These are phyloP conservation scores for Bisporella sp. DNA, from an alignment of 2,329 filamentous ascomycete genomes.

Conservation along the genomic window DNA sequence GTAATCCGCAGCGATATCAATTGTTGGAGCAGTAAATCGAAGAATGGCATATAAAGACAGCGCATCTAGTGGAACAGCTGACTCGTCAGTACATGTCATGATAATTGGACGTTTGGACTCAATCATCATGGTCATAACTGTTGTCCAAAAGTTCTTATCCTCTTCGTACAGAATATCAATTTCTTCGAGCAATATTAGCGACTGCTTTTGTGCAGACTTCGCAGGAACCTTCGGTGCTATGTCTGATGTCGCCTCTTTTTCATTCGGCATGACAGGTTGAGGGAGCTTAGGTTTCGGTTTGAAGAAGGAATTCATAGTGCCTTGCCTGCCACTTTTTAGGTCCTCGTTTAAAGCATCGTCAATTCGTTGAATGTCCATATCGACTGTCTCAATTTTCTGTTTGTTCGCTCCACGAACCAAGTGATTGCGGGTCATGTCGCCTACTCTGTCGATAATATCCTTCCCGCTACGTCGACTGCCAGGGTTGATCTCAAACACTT, in stretches of 20 bases:
- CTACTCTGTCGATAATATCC: constrained; percentile 85
- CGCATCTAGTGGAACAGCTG: constrained; percentile 65
- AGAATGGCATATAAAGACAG: constrained; percentile 83
- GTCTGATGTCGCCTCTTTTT: constrained; percentile 18
- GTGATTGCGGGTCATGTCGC: constrained; percentile 96
- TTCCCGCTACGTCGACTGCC: constrained; percentile 77
- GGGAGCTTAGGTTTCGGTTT: constrained; percentile 32
- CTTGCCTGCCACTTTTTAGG: constrained; percentile 63
- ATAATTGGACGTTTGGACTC: constrained; percentile 89
- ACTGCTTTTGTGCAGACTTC: constrained; percentile 67
- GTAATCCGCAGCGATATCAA: constrained; percentile 68
- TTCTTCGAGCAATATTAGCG: constrained; percentile 88
- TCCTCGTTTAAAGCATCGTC: constrained; percentile 46
- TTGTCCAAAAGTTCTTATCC: constrained; percentile 91
- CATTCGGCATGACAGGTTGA: not conserved
- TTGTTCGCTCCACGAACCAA: constrained; percentile 57
- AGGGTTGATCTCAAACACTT: constrained; percentile 91
- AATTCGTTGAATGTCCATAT: constrained; percentile 28
- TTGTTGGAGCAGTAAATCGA: constrained; percentile 61
- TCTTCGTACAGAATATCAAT: constrained; percentile 92
- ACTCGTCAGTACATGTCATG: constrained; percentile 91
- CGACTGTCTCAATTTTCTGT: constrained; percentile 23
- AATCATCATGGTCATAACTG: constrained; percentile 66
- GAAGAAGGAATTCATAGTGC: constrained; percentile 78
- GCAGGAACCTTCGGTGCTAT: constrained; percentile 2